phyloP scores from a whole-genome alignment of 371 early-diverging fungal genomes.

The Mortierella sp. region DNA sequence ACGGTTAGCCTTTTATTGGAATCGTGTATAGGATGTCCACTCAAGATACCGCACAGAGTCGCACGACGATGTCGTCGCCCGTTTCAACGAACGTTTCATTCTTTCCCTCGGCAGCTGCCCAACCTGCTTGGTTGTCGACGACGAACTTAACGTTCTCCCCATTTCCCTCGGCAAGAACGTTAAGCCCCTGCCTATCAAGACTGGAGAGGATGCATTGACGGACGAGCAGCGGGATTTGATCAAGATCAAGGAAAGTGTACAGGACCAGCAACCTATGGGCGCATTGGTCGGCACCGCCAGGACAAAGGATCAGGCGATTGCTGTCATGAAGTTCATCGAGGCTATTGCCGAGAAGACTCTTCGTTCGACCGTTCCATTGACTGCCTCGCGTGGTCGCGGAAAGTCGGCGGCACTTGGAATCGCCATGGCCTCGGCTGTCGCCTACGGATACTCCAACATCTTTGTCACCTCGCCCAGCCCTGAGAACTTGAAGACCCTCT shows the following conservation, averaged over 20 bases:
- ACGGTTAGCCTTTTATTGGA: conserved; percentile 13
- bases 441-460: conserved; percentile 98
- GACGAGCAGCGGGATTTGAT: conserved; percentile 81
- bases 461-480: conserved; percentile 99
- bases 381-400: conserved; percentile 99
- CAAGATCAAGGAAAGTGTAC: conserved; percentile 86
- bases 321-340: conserved; percentile 94
- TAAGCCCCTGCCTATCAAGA: conserved; percentile 81
- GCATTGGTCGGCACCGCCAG: conserved; percentile 83
- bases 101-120: conserved; percentile 93
- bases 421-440: conserved; percentile 96
- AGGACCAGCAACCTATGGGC: conserved; percentile 91
- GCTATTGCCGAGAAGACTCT: conserved; percentile 95
- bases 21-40: conserved; percentile 84
- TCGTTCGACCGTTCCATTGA: conserved; percentile 93
- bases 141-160: conserved; percentile 96
- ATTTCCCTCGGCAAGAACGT: conserved; percentile 92
- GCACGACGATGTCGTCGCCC: conserved; percentile 93
- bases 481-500: conserved; percentile 98
- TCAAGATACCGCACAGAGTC: conserved; percentile 94
- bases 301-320: conserved; percentile 97
- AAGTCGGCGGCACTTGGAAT: conserved; percentile 99
- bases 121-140: conserved; percentile 96
- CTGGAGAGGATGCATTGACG: conserved; percentile 68
- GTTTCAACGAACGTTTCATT: conserved; percentile 99